These are phyloP conservation scores for Chamaecyparis obtusa DNA, from an alignment of 75 land plant genomes.

Conservation along the genomic window DNA sequence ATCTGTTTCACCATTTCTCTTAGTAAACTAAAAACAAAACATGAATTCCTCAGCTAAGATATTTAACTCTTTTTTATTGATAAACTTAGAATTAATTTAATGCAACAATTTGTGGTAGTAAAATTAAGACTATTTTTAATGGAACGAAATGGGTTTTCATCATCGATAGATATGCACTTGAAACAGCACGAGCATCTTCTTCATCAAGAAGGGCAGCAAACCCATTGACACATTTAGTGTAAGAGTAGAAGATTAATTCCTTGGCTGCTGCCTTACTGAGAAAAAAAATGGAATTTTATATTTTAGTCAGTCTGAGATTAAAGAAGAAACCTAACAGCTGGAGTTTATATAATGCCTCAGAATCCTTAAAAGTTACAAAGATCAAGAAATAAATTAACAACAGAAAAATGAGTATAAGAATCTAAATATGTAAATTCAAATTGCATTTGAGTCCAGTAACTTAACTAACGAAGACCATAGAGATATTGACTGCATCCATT, in stretches of 20 bases:
- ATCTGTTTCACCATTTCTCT: constrained; percentile 9
- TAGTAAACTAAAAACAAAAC: neutral
- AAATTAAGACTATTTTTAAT: neutral
- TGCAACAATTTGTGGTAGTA: neutral
- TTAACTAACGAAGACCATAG: no score
- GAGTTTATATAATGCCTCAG: neutral
- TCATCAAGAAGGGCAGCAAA: constrained; percentile 49
- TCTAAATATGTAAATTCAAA: neutral
- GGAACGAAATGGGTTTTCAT: neutral
- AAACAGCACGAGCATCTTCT: constrained; percentile 20
- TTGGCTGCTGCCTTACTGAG: constrained; percentile 25
- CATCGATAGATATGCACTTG: constrained; percentile 10
- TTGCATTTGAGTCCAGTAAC: neutral
- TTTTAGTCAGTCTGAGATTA: neutral
- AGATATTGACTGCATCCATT: neutral
- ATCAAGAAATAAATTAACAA: neutral
- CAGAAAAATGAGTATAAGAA: neutral
- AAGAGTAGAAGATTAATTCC: constrained; percentile 35
- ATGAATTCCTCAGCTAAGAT: neutral
- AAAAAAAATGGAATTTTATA: neutral
- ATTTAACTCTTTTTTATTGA: neutral
- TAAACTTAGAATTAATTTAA: neutral
- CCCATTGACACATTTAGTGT: constrained; percentile 33
- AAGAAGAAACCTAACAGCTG: no score
- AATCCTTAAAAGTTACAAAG: neutral